These are phyloP conservation scores for Camellia granthamiana DNA, from an alignment of 148 eudicot genomes.

Conservation along the genomic window DNA sequence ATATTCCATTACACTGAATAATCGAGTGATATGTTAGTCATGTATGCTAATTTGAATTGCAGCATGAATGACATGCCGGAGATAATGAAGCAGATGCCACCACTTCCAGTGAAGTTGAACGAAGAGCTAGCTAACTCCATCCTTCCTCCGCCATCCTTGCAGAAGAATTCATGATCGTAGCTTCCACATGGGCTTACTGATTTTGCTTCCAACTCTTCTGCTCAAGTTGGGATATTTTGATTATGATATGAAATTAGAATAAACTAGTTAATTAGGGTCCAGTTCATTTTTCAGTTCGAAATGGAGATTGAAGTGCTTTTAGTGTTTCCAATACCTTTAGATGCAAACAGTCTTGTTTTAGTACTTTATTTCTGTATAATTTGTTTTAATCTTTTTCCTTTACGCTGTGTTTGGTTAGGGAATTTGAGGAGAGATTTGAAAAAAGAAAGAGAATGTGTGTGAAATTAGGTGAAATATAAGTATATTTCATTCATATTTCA, in stretches of 20 bases:
- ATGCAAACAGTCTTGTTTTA: background rate
- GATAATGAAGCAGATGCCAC: slow-evolving; percentile 98
- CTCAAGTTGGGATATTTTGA: background rate
- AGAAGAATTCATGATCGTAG: slow-evolving; percentile 42
- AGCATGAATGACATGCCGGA: slow-evolving; percentile 82
- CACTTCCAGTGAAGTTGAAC: slow-evolving; percentile 80
- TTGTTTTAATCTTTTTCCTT: too few species aligned
- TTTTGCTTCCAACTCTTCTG: slow-evolving; percentile 1
- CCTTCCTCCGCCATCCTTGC: slow-evolving; percentile 55
- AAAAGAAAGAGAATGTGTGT: too few species aligned
- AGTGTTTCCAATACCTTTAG: background rate
- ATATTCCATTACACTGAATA: background rate
- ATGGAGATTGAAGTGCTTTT: slow-evolving; percentile 4
- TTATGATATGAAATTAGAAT: slow-evolving; percentile 1
- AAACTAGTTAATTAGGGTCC: slow-evolving; percentile 1
- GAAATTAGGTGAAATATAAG: too few species aligned
- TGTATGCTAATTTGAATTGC: slow-evolving; percentile 28
- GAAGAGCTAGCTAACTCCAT: slow-evolving; percentile 71
- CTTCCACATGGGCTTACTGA: background rate
- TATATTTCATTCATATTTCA: too few species aligned
- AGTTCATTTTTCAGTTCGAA: background rate
- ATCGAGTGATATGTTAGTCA: background rate
- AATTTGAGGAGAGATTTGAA: too few species aligned
- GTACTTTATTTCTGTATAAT: background rate
- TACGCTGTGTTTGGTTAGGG: too few species aligned